Evolutionary conservation across 2,329 filamentous ascomycete genomes (phyloP).

Genomic region (Huntiella abstrusa): DNA sequence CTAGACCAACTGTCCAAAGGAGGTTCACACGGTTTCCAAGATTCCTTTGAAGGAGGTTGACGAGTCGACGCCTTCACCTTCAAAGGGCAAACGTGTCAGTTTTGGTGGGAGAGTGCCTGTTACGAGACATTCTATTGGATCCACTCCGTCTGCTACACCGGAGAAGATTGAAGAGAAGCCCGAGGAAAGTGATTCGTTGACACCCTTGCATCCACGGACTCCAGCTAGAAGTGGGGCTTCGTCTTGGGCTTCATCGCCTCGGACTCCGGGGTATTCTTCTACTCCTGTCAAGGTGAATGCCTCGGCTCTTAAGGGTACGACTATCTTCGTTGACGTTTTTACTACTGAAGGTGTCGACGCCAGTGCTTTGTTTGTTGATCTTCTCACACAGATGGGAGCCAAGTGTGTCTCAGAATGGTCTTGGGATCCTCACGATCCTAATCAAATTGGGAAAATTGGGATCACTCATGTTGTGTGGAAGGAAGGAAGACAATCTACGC

Average conservation of each 20-base stretch:
- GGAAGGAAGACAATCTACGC: constrained; percentile 60
- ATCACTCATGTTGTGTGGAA: constrained; percentile 87
- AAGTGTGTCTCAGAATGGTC: constrained; percentile 58
- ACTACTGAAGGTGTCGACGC: constrained; percentile 67
- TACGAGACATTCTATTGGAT: constrained; percentile 7
- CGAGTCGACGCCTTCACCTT: constrained; percentile 30
- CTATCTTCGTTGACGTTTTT: constrained; percentile 70
- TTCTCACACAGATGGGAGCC: constrained; percentile 66
- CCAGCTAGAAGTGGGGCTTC: constrained; percentile 26
- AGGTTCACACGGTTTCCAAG: constrained; percentile 55
- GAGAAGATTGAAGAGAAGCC: background rate
- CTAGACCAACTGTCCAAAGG: constrained; percentile 27
- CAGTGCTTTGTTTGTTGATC: constrained; percentile 61
- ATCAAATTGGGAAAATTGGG: constrained; percentile 36
- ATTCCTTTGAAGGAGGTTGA: constrained; percentile 54
- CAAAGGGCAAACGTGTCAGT: constrained; percentile 24
- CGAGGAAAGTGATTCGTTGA: constrained; percentile 10
- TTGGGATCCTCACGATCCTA: constrained; percentile 26
- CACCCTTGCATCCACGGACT: constrained; percentile 13
- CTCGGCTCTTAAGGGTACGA: constrained; percentile 42
- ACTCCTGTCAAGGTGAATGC: constrained; percentile 25
- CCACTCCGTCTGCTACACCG: constrained; percentile 11
- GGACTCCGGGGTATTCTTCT: constrained; percentile 19
- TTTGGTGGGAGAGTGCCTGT: constrained; percentile 8
- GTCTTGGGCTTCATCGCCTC: constrained; percentile 15